Base-by-base conservation (phyloP, 2,329 filamentous ascomycete species). In the Cordyceps cicadae region DNA sequence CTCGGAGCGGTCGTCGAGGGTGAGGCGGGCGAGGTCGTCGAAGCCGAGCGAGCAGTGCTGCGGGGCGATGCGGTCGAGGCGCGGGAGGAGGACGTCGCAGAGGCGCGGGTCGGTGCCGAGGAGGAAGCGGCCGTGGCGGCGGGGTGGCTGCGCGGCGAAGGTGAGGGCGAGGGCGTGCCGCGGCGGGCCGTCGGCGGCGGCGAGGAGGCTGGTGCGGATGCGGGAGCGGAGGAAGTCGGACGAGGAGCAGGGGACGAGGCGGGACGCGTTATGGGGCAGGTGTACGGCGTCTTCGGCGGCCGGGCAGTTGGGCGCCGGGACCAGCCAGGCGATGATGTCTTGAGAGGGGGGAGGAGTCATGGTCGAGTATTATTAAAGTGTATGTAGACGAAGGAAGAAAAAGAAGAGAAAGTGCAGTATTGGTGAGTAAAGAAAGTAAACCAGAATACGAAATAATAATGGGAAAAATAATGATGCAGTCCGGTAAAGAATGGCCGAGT, bases 291-390 rank as follows among this genome's bases (percentile, higher is more conserved):
- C 70, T 55, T 74, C 72, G 62, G 72, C 71, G 62, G 62, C 63
- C 11, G 71, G 69, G 64, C 69, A 67, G 54, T 69, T 68, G 24
- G 71, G 67, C 62, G 73, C 72, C 46, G 72, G 73, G 54, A 75
- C 70, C 65, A 75, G 72, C 73, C 73, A 75, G 66, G 73, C 73
- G 66, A 75, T 74, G 62, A 73, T 67, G 61, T 74, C 66, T 61
- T 66, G 60, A 59, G 61, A 56, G 63, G 61, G 29, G 29, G 29
- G 29, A 29, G 29, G 62, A 37, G 62, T 59, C 64, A 65, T 63
- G 43, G 24, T 46, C 39, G 41, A 8, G 21, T 21, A 50, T 57
- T 39, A 56, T 54, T 39, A 56, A 54, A 46, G 12, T 39, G n/a
- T 39, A 39, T 43, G 41, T 32, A 54, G 15, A 19, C 6, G 26